Percentiles rank a stretch among this genome's conserved stretches.
Conservation (phyloP, 2,329 filamentous ascomycete species). For the Ascosphaera aggregata region DNA sequence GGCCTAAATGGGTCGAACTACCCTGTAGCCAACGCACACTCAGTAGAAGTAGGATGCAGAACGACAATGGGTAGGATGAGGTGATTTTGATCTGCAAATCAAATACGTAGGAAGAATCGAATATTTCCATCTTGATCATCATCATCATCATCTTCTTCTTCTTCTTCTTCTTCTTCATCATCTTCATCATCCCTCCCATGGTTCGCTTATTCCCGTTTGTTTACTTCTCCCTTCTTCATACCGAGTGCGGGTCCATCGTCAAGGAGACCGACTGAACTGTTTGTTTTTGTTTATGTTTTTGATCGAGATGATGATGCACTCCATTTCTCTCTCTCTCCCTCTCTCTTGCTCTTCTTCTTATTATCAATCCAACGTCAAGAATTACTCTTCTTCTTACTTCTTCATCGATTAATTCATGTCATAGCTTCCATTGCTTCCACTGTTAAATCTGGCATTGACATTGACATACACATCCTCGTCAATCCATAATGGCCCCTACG, state of each 20-base stretch:
- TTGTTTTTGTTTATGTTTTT: neutral
- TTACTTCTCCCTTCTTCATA: slow-evolving; percentile 52
- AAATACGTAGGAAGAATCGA: no score
- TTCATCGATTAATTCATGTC: neutral
- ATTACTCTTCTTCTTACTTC: neutral
- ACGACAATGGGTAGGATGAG: no score
- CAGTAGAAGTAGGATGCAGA: no score
- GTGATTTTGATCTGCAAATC: no score
- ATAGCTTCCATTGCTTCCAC: neutral
- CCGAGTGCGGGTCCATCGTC: no score
- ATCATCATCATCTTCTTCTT: slow-evolving; percentile 18
- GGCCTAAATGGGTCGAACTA: no score
- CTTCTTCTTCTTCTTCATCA: slow-evolving; percentile 19
- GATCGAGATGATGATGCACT: no score
- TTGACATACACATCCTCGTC: neutral
- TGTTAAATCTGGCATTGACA: neutral
- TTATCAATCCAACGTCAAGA: no score
- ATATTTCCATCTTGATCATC: slow-evolving; percentile 19
- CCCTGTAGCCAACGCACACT: no score
- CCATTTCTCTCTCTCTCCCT: neutral
- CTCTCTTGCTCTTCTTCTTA: neutral
- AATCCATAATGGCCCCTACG: neutral
- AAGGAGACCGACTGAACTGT: neutral
- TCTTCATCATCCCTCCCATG: slow-evolving; percentile 30
- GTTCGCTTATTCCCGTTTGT: slow-evolving; percentile 36